Evolutionary conservation across 1,284 basidiomycete species (phyloP), one percentile per base, ranked within the genome.

Genomic region (Tilletia indica): DNA sequence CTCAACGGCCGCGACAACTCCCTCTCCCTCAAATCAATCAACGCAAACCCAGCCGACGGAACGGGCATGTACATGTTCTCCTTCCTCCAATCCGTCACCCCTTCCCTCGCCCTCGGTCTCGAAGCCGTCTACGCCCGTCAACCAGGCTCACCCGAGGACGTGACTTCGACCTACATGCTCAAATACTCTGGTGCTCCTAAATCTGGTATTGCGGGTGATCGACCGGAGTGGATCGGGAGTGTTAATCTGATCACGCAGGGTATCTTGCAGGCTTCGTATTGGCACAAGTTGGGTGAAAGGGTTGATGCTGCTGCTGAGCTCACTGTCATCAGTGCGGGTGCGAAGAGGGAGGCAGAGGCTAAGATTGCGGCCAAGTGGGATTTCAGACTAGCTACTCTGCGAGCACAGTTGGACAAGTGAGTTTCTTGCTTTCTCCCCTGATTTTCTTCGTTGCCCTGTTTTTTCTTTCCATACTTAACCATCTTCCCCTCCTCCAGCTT

Each of bases 261-360:
- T 49, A 89, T 95, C 70, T 82, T 97, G 48, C 92, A 95, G 85
- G 90, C 94, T 58, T 96, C 94, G 16, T 99, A 99, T 86, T 98
- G 93, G 92, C 95, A 98, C 78, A 93, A 93, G 84, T 86, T 99
- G 71, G 91, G 90, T 85, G 94, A 97, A 73, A 95, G 96, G 86
- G 92, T 99, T n/a, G 96, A 99, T 73, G 94, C 96, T n/a, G 97
- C 93, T 16, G 93, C 94, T 47, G 96, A 99, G 82, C 86, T 99
- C 76, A 91, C 94, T 84, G 86, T 96, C 71, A 88, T 95, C 73
- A 74, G 73, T 9, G 84, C 84, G 67, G 86, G 86, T 25, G 90
- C 93, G 84, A 83, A 83, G 71, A 88, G 97, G 79, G 95, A 97
- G 82, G 96, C 96, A 8, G 87, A 94, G 67, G 92, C 94, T 14